These are phyloP conservation scores for Monilinia polystroma DNA, from an alignment of 2,329 filamentous ascomycete species.

Conservation along the genomic window DNA sequence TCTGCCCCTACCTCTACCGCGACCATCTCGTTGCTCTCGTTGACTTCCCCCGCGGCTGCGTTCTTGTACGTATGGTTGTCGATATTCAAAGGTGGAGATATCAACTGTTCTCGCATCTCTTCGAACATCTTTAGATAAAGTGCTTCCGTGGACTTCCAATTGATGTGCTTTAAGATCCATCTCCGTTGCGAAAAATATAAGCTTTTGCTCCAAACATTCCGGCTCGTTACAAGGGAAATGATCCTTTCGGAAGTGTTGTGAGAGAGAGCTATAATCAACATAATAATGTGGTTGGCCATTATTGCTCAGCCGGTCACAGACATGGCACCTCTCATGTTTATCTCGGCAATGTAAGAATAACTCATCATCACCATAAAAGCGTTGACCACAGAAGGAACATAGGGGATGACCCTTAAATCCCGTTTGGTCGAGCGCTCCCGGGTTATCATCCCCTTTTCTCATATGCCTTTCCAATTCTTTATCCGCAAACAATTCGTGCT, in stretches of 20 bases:
- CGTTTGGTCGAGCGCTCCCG: constrained; percentile 85
- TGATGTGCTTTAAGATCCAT: constrained; percentile 95
- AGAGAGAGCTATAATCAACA: constrained; percentile 80
- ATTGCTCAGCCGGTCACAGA: constrained; percentile 67
- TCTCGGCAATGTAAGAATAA: constrained; percentile 90
- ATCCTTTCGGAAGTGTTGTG: constrained; percentile 81
- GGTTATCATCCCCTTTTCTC: constrained; percentile 84
- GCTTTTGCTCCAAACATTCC: constrained; percentile 95
- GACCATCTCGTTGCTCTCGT: constrained; percentile 43
- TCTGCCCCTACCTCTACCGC: constrained; percentile 63
- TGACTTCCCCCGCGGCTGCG: constrained; percentile 49
- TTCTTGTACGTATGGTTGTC: constrained; percentile 66
- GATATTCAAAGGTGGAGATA: constrained; percentile 79
- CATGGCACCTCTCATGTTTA: constrained; percentile 91
- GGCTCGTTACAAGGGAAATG: constrained; percentile 82
- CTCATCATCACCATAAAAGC: constrained; percentile 96
- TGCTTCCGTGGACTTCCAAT: constrained; percentile 75
- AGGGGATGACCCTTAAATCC: constrained; percentile 95
- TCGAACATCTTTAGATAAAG: constrained; percentile 77
- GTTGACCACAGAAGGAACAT: constrained; percentile 85
- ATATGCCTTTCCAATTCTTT: constrained; percentile 84
- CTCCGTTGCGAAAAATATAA: constrained; percentile 92
- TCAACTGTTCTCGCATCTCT: constrained; percentile 84
- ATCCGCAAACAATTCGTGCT: constrained; percentile 86
- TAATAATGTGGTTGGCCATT: constrained; percentile 77